A percentile compares a stretch with the other conserved stretches of the same genome.
These are phyloP conservation scores for Aspergillus hiratsukae DNA, from an alignment of 2,329 filamentous ascomycete species.

Conservation along the genomic window DNA sequence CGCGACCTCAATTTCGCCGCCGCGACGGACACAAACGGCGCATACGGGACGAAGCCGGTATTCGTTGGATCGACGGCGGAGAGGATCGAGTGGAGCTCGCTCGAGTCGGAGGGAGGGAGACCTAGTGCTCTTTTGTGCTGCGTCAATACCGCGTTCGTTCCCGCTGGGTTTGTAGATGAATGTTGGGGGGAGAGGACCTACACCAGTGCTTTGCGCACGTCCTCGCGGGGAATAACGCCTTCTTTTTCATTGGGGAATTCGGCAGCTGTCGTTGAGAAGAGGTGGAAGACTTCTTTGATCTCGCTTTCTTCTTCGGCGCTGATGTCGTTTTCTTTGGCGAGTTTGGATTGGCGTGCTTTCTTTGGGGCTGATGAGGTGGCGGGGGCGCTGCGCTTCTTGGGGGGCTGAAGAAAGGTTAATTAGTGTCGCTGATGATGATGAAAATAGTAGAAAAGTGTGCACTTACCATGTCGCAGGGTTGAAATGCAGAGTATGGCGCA, in stretches of 20 bases:
- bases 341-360: constrained; percentile 66
- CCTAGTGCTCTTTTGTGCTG: constrained; percentile 66
- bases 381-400: constrained; percentile 33
- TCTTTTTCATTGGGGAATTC: constrained; percentile 67
- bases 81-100: constrained; percentile 72
- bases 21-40: constrained; percentile 79
- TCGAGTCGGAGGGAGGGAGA: constrained; percentile 58
- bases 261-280: constrained; percentile 61
- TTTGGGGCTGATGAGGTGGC: constrained; percentile 30
- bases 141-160: background rate
- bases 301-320: constrained; percentile 79
- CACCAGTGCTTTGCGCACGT: constrained; percentile 69
- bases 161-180: background rate
- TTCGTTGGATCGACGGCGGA: constrained; percentile 77
- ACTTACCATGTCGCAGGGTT: constrained; percentile 16
- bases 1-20: constrained; percentile 73
- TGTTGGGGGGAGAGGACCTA: constrained; percentile 40
- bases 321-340: constrained; percentile 88
- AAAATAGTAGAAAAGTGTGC: background rate
- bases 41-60: constrained; percentile 72
- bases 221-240: constrained; percentile 62
- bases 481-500: background rate
- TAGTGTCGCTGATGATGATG: background rate
- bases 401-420: constrained; percentile 23
- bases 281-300: constrained; percentile 81